Percentiles rank a stretch among this genome's conserved stretches.
These are phyloP conservation scores for Pythium brachiatum DNA, from an alignment of 352 stramenopile genomes.

Conservation along the genomic window DNA sequence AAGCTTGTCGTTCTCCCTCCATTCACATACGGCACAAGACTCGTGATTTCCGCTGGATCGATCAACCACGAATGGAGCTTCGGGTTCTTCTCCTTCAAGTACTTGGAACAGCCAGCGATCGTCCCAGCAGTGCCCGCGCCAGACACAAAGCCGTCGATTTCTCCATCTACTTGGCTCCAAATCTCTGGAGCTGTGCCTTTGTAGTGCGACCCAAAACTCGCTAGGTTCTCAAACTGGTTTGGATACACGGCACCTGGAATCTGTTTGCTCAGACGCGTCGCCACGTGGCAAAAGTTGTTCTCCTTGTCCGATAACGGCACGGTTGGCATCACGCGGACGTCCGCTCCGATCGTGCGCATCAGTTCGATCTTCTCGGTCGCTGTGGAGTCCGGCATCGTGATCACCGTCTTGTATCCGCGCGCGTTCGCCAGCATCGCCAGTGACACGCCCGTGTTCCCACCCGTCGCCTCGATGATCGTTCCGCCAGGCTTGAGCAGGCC, in stretches of 20 bases:
- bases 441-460: conserved; percentile 91
- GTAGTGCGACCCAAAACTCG: conserved; percentile 72
- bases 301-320: conserved; percentile 59
- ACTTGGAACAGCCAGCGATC: conserved; percentile 90
- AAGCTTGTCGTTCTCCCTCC: conserved; percentile 44
- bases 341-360: conserved; percentile 71
- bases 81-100: conserved; percentile 86
- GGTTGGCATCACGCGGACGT: conserved; percentile 57
- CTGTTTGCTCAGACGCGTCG: conserved; percentile 30
- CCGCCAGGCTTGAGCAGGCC: conserved; percentile 73
- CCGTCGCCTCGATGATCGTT: conserved; percentile 79
- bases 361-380: conserved; percentile 75
- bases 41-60: conserved; percentile 76
- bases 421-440: conserved; percentile 86
- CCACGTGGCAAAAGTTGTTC: conserved; percentile 76
- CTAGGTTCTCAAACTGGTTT: conserved; percentile 80
- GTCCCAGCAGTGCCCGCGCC: conserved; percentile 91
- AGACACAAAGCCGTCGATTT: conserved; percentile 90
- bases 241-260: conserved; percentile 36
- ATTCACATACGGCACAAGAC: conserved; percentile 84
- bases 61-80: conserved; percentile 59
- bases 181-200: conserved; percentile 85
- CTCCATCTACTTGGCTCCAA: conserved; percentile 80
- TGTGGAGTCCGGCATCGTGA: conserved; percentile 71
- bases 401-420: conserved; percentile 78